Percentiles rank a stretch among this genome's conserved stretches.
Conservation (phyloP, 2,329 filamentous ascomycete genomes). For the Cladosporium sp. region DNA sequence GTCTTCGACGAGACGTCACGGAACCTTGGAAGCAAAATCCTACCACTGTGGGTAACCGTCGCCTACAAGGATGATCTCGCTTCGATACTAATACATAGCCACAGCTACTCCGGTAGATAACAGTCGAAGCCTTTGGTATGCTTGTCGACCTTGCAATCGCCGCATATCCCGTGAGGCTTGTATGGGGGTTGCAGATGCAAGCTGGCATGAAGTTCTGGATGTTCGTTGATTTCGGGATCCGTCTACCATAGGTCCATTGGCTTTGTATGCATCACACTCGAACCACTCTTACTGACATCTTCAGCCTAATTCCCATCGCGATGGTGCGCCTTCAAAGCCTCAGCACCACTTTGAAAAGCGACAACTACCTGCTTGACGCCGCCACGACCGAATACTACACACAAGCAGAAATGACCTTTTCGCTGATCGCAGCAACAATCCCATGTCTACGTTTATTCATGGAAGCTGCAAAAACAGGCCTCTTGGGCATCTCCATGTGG, state of each 20-base stretch:
- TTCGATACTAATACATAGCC: not conserved
- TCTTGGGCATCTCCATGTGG: conserved; percentile 3
- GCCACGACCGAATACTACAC: conserved; percentile 19
- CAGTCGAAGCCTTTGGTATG: not conserved
- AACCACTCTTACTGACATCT: not conserved
- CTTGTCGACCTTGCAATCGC: conserved; percentile 16
- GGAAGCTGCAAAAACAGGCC: conserved; percentile 22
- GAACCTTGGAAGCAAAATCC: not conserved
- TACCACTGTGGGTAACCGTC: not conserved
- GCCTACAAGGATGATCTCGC: not conserved
- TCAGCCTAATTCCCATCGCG: conserved; percentile 18
- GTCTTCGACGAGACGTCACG: not conserved
- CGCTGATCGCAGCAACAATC: conserved; percentile 23
- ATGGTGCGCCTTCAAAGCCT: conserved; percentile 18
- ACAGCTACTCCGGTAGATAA: not conserved
- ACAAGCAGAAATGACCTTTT: conserved; percentile 24
- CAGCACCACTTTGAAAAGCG: not conserved
- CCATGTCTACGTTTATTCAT: conserved; percentile 26
- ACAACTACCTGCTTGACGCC: conserved; percentile 19
- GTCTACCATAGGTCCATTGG: conserved; percentile 8
- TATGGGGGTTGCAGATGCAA: conserved; percentile 23
- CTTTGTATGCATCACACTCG: too few relatives aligned
- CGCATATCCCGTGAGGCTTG: conserved; percentile 14
- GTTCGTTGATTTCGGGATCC: conserved; percentile 20
- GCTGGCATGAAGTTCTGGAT: conserved; percentile 18